A percentile compares a stretch with the other conserved stretches of the same genome.
Evolutionary conservation across 2,329 filamentous ascomycete species (phyloP).

Genomic region (Tolypocladium sp.): DNA sequence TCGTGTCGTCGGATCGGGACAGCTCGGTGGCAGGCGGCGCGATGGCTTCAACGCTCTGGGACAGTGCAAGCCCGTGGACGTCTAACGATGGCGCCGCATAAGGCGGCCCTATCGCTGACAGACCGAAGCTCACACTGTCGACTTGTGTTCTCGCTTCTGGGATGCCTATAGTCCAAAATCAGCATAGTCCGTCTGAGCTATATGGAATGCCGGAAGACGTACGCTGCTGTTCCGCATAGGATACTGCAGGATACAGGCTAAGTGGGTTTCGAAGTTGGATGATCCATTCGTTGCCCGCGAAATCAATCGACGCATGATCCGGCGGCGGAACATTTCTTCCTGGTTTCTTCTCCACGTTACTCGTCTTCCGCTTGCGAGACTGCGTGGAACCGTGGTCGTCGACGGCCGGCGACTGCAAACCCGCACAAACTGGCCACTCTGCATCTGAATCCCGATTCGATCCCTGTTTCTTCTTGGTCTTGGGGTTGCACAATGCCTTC

Average conservation of each 20-base stretch:
- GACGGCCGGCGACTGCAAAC: not conserved
- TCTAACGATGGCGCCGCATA: not conserved
- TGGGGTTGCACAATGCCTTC: too few relatives aligned
- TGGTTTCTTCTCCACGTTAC: not conserved
- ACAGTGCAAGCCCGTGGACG: not conserved
- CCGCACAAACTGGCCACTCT: too few relatives aligned
- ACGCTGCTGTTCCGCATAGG: not conserved
- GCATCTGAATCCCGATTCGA: too few relatives aligned
- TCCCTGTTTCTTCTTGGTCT: too few relatives aligned
- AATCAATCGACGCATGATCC: too few relatives aligned
- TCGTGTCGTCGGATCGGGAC: too few relatives aligned
- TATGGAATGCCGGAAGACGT: not conserved
- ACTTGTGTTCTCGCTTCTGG: not conserved
- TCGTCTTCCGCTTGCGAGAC: too few relatives aligned
- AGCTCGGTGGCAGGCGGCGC: not conserved
- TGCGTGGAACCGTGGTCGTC: not conserved
- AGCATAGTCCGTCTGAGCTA: not conserved
- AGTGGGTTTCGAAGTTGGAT: not conserved
- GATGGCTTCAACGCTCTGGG: not conserved
- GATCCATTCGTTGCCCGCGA: not conserved
- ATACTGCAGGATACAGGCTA: not conserved
- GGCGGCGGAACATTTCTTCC: not conserved
- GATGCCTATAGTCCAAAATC: not conserved
- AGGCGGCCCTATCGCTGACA: not conserved
- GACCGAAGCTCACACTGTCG: not conserved